Conservation (phyloP, 2,329 filamentous ascomycete species). For the Calonectria honghensis region DNA sequence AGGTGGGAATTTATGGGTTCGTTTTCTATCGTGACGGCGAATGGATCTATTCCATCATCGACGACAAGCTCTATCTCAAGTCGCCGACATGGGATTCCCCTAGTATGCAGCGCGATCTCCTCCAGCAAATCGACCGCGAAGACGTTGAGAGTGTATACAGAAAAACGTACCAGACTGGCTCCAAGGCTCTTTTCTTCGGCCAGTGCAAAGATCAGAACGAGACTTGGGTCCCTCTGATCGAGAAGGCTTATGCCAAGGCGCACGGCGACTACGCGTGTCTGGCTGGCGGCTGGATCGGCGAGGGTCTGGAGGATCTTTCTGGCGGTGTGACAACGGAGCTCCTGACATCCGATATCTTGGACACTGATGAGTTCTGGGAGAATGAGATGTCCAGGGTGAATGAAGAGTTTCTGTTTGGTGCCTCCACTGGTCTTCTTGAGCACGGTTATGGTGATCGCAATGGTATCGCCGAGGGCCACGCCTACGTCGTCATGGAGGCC, state of each 20-base stretch:
- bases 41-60: conserved; percentile 93
- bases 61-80: conserved; percentile 91
- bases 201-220: conserved; percentile 85
- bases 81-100: conserved; percentile 89
- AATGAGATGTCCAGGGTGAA: conserved; percentile 89
- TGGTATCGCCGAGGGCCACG: conserved; percentile 75
- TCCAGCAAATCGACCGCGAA: conserved; percentile 84
- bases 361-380: conserved; percentile 88
- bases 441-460: conserved; percentile 76
- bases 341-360: conserved; percentile 81
- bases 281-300: conserved; percentile 81
- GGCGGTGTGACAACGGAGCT: conserved; percentile 83
- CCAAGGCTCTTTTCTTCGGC: conserved; percentile 85
- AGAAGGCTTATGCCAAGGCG: conserved; percentile 90
- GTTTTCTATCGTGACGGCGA: conserved; percentile 92
- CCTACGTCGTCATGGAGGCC: conserved; percentile 77
- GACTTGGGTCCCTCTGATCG: conserved; percentile 87
- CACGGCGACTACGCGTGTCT: conserved; percentile 86
- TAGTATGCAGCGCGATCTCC: conserved; percentile 82
- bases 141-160: conserved; percentile 83
- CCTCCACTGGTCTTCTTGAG: conserved; percentile 78
- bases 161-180: conserved; percentile 83
- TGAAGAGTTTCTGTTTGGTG: conserved; percentile 86
- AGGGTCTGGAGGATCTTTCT: conserved; percentile 75
- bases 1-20: conserved; percentile 90